These are phyloP conservation scores for Cladophialophora yegresii DNA, from an alignment of 2,329 filamentous ascomycete species.

Conservation along the genomic window DNA sequence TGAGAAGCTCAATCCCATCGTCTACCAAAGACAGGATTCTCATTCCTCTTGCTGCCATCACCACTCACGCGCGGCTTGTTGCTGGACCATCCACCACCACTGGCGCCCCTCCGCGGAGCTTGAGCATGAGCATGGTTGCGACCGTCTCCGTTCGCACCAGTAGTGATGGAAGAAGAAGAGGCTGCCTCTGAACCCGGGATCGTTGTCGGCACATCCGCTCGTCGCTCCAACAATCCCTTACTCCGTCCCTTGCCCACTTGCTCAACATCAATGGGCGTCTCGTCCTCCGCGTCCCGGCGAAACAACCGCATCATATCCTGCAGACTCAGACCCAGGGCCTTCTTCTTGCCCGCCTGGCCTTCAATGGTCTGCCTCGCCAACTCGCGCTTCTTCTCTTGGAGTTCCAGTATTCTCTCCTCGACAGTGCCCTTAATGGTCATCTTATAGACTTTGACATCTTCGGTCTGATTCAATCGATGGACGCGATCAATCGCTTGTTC, in stretches of 20 bases:
- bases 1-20: slow-evolving; percentile 14
- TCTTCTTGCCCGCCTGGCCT: slow-evolving; percentile 57
- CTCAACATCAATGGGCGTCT: slow-evolving; percentile 35
- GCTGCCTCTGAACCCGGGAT: background rate
- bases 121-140: background rate
- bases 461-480: slow-evolving; percentile 94
- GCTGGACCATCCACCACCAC: slow-evolving; percentile 5
- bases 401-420: slow-evolving; percentile 89
- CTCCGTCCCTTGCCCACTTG: slow-evolving; percentile 9
- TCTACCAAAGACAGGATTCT: slow-evolving; percentile 29
- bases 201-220: background rate
- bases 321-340: slow-evolving; percentile 81
- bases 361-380: slow-evolving; percentile 88
- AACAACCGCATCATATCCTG: slow-evolving; percentile 93
- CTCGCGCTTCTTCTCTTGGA: slow-evolving; percentile 90
- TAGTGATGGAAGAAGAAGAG: slow-evolving; percentile 7
- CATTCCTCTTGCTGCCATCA: slow-evolving; percentile 19
- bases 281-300: slow-evolving; percentile 64
- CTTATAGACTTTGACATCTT: slow-evolving; percentile 93
- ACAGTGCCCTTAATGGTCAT: slow-evolving; percentile 84
- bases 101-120: background rate
- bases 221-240: slow-evolving; percentile 17
- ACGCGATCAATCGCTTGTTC: slow-evolving; percentile 98
- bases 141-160: background rate
- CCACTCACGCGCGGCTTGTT: slow-evolving; percentile 23